phyloP scores from a whole-genome alignment of 306 rosid genomes.

The Hippophae gyantsensis region DNA sequence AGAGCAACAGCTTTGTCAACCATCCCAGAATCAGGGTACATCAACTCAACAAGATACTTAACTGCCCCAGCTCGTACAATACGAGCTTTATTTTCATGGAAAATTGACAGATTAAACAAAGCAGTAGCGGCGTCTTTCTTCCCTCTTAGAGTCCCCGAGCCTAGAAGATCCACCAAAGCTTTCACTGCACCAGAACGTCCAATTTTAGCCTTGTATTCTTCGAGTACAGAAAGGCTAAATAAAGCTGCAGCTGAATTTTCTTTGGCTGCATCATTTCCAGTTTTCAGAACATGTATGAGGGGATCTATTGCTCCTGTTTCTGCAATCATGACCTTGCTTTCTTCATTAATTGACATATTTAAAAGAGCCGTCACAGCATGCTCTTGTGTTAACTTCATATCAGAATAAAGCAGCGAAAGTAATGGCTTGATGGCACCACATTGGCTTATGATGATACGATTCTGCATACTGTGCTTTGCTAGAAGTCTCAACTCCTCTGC shows the following conservation, averaged over 20 bases:
- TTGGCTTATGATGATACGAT: slow-evolving; percentile 60
- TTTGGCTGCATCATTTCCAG: slow-evolving; percentile 69
- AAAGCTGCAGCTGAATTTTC: slow-evolving; percentile 91
- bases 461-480: slow-evolving; percentile 67
- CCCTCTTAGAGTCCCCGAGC: slow-evolving; percentile 75
- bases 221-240: slow-evolving; percentile 78
- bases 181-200: slow-evolving; percentile 88
- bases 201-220: slow-evolving; percentile 68
- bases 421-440: slow-evolving; percentile 61
- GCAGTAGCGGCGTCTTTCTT: slow-evolving; percentile 97
- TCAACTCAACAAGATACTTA: slow-evolving; percentile 58
- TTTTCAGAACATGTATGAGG: slow-evolving; percentile 66
- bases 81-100: slow-evolving; percentile 83
- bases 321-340: slow-evolving; percentile 68
- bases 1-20: slow-evolving; percentile 90
- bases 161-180: slow-evolving; percentile 80
- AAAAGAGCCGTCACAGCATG: slow-evolving; percentile 90
- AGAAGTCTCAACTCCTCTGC: slow-evolving; percentile 85
- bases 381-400: slow-evolving; percentile 56
- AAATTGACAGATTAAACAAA: slow-evolving; percentile 73
- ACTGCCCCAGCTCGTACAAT: slow-evolving; percentile 90
- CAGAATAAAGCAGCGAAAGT: slow-evolving; percentile 60
- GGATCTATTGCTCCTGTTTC: slow-evolving; percentile 80
- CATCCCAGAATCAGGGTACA: slow-evolving; percentile 68
- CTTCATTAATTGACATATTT: slow-evolving; percentile 71